These are phyloP conservation scores for Peronosclerospora sorghi DNA, from an alignment of 352 stramenopile species.

Conservation along the genomic window DNA sequence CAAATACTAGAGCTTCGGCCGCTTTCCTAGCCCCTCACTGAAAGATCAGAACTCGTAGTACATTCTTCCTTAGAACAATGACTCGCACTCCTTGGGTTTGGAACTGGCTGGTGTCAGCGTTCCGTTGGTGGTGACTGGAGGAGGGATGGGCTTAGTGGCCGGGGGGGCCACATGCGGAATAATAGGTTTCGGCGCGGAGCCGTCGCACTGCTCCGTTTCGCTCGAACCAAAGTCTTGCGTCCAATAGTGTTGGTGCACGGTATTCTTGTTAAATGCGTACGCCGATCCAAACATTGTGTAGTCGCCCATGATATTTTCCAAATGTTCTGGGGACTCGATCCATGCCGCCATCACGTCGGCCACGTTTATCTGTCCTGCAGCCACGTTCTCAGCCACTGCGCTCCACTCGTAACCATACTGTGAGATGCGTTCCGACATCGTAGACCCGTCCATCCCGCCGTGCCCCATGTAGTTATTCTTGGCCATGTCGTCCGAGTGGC, in stretches of 20 bases:
- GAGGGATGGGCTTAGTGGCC: no score
- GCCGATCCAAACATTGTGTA: constrained; percentile 28
- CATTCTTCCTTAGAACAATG: no score
- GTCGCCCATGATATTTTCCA: constrained; percentile 27
- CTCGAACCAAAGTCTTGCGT: constrained; percentile 44
- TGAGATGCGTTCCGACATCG: constrained; percentile 25
- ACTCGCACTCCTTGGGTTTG: no score
- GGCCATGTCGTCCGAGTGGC: constrained; percentile 35
- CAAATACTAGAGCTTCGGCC: no score
- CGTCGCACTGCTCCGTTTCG: constrained; percentile 18
- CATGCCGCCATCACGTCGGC: constrained; percentile 27
- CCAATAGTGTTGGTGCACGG: constrained; percentile 38
- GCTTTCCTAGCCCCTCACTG: no score
- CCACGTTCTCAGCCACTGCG: constrained; percentile 26
- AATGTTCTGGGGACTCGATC: constrained; percentile 27
- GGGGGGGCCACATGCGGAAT: no score
- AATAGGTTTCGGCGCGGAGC: no score
- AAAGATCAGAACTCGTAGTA: no score
- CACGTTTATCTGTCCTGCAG: constrained; percentile 19
- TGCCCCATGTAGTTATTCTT: constrained; percentile 36
- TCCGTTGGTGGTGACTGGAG: no score
- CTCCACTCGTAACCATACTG: constrained; percentile 29
- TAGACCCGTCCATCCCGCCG: constrained; percentile 29
- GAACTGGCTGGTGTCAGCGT: no score
- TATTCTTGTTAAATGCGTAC: constrained; percentile 18